Conservation (phyloP, 495 filamentous ascomycete species). For the Tuber calosporum region DNA sequence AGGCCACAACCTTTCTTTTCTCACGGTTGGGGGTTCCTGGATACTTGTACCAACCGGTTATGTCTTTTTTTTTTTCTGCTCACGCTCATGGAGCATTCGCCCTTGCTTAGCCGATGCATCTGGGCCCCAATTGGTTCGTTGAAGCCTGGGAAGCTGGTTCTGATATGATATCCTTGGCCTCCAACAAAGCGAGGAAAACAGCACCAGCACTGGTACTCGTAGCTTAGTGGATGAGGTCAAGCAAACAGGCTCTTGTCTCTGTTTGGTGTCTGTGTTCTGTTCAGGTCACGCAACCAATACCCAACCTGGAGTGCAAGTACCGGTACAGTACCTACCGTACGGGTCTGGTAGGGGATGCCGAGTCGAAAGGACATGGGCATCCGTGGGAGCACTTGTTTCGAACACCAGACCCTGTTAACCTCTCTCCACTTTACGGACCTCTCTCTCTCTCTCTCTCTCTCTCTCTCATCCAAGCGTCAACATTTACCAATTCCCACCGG, state of each 20-base stretch:
- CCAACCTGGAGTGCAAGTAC: too few relatives aligned
- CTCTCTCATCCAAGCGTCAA: background rate
- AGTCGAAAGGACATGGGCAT: background rate
- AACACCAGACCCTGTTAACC: background rate
- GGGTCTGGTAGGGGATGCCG: background rate
- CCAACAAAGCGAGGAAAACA: background rate
- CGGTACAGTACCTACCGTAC: too few relatives aligned
- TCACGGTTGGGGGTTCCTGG: background rate
- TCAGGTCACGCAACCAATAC: background rate
- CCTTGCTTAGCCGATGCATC: background rate
- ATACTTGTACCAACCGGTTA: background rate
- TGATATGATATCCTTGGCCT: background rate
- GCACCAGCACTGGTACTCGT: background rate
- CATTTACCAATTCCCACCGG: background rate
- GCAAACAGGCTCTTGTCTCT: background rate
- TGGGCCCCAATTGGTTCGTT: background rate
- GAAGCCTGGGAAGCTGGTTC: background rate
- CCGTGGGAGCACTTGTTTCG: background rate
- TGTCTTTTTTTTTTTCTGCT: background rate
- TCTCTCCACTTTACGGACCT: background rate
- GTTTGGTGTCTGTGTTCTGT: background rate
- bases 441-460: too few relatives aligned
- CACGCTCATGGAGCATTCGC: background rate
- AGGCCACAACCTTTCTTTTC: background rate
- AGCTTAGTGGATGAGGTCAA: background rate